A percentile compares a stretch with the other conserved stretches of the same genome.
phyloP scores from a whole-genome alignment of 495 filamentous ascomycete genomes.

The Penicillium riverlandense region DNA sequence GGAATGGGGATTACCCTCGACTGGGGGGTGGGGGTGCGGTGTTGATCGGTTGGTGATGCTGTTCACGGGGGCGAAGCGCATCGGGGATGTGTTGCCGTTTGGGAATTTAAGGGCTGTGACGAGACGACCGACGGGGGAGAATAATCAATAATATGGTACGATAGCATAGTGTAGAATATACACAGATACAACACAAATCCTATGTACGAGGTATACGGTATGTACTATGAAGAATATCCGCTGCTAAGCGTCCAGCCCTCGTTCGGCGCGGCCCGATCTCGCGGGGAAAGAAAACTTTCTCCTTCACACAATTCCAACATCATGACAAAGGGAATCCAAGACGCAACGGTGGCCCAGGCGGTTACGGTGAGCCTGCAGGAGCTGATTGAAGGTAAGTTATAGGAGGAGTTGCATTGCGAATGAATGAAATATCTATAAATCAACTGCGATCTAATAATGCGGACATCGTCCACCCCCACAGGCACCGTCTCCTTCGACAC shows the following conservation, averaged over 20 bases:
- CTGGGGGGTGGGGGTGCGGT: slow-evolving; percentile 93
- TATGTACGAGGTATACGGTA: too few relatives aligned
- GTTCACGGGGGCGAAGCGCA: slow-evolving; percentile 65
- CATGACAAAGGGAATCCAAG: too few relatives aligned
- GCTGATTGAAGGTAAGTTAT: slow-evolving; percentile 26
- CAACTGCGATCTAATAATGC: too few relatives aligned
- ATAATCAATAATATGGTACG: slow-evolving; percentile 5
- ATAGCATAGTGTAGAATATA: too few relatives aligned
- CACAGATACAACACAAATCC: too few relatives aligned
- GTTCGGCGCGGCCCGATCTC: too few relatives aligned
- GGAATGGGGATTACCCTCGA: slow-evolving; percentile 84
- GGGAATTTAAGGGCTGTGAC: slow-evolving; percentile 61
- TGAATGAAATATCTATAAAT: neutral
- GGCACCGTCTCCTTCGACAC: slow-evolving; percentile 65
- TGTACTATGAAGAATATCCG: too few relatives aligned
- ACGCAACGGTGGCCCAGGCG: slow-evolving; percentile 27
- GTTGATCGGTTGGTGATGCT: slow-evolving; percentile 88
- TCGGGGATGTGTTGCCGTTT: slow-evolving; percentile 79
- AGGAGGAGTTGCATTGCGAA: neutral
- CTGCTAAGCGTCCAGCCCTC: too few relatives aligned
- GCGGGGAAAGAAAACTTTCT: neutral
- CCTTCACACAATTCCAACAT: too few relatives aligned
- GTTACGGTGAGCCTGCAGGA: slow-evolving; percentile 51
- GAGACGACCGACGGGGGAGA: slow-evolving; percentile 24
- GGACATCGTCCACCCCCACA: slow-evolving; percentile 14